phyloP scores from a whole-genome alignment of 2,329 filamentous ascomycete species.

The Phyllosticta citrichinensis region DNA sequence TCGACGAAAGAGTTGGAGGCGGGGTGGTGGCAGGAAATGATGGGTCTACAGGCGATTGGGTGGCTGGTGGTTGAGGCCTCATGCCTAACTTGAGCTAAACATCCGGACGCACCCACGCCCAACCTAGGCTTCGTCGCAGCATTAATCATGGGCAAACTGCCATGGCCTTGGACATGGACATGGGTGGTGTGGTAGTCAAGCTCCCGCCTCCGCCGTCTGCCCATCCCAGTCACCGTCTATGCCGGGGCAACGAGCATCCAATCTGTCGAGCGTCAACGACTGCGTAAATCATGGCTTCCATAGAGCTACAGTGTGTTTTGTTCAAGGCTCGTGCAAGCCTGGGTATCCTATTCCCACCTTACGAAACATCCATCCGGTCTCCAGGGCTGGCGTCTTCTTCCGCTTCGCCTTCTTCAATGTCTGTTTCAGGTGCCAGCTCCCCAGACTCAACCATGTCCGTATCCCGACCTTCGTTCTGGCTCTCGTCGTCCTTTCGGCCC shows the following conservation, averaged over 20 bases:
- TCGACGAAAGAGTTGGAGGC: not conserved
- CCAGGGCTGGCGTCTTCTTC: conserved; percentile 5
- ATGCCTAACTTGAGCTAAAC: not conserved
- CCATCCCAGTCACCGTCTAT: not conserved
- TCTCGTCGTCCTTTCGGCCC: conserved; percentile 18
- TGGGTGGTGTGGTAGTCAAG: not conserved
- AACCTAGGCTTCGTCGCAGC: not conserved
- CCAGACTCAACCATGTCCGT: conserved; percentile 5
- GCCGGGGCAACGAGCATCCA: not conserved
- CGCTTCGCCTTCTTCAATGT: conserved; percentile 16
- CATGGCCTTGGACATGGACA: not conserved
- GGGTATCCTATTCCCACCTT: not conserved
- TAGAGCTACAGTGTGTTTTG: not conserved
- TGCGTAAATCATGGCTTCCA: not conserved
- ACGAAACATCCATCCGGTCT: conserved; percentile 10
- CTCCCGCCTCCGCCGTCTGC: not conserved
- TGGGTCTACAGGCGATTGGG: not conserved
- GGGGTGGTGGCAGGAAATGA: not conserved
- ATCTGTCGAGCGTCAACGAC: not conserved
- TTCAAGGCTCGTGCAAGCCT: not conserved
- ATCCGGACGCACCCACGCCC: not conserved
- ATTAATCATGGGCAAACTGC: not conserved
- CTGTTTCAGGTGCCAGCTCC: conserved; percentile 6
- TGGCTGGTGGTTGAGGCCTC: not conserved
- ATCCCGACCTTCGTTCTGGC: conserved; percentile 21